Evolutionary conservation across 2,329 filamentous ascomycete genomes (phyloP), one percentile per base, ranked within the genome.

Genomic region (Mariannaea sp.): DNA sequence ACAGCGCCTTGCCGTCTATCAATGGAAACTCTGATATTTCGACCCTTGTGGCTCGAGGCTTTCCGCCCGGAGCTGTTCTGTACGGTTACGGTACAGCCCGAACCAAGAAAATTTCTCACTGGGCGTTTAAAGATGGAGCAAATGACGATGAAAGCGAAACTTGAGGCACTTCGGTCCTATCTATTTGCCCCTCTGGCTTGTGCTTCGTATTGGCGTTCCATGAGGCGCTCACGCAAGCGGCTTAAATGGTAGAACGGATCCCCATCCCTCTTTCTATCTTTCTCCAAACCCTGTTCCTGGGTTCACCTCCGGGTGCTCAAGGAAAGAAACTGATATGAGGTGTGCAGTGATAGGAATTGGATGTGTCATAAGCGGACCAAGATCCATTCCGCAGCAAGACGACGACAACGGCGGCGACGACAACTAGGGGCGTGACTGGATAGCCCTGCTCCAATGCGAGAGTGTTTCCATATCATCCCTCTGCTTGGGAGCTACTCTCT

Each of bases 11-110:
- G 42, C 40, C 42, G 49, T 29, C 27, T 26, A 36, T 52, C 38
- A 29, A 55, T 44, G 40, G 50, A 54, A n/a, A 59, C 49, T 49
- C 33, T 55, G 29, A 36, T 32, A n/a, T 41, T 9, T 46, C 40
- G 14, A 55, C 20, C 27, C 35, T 49, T 40, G 32, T 44, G 33
- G 32, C 36, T 64, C 39, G 54, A 64, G 53, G 56, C 51, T 62
- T 62, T 59, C 62, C 57, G 45, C 19, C n/a, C n/a, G n/a, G n/a
- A 14, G 35, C 19, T 27, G 42, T 50, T 48, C 40, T 50, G n/a
- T 52, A 33, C 32, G 49, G 38, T 53, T 39, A 26, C 35, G 41
- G 40, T 36, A 14, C 27, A 32, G 29, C 29, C 13, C 29, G 10
- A 32, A 6, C 22, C 22, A 24, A 5, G 22, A 24, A n/a, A n/a